Evolutionary conservation across 108 stramenopile genomes (phyloP), one percentile per base, ranked within the genome.

Genomic region (Stephanodiscus triporus): DNA sequence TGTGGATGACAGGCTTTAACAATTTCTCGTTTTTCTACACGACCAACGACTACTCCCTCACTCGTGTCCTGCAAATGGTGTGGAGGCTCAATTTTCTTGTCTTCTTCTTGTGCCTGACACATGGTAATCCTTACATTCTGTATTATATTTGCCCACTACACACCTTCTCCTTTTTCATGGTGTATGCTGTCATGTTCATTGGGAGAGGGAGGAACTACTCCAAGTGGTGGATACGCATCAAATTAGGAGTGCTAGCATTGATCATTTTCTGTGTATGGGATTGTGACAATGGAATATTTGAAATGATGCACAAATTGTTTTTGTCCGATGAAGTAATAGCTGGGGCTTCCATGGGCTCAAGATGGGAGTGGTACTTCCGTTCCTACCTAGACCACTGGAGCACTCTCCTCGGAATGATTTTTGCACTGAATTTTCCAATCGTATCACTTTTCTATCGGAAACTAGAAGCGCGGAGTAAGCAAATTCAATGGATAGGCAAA

Each of bases 1-100:
- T 98, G 19, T 99, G 97, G 97, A 95, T 99, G 97, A 98, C 99
- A 10, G 97, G 98, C 19, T 98, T 97, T 83, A 97, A 97, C 32
- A 98, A 99, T 78, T 97, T 97, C 77, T 90, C 87, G 69, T 98
- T 97, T 85, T 97, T 95, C 72, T 96, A 97, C 72, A 83, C 94
- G 48, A 97, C 89, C 70, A 87, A 76, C 16, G 97, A 99, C 84
- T 99, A 91, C 68, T 88, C 94, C 2, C 42, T 87, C 4, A 89
- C 97, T 29, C 93, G 98, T 24, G 78, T 99, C 19, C 63, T 97
- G 0, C 97, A 98, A 78, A 99, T 98, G 97, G 76, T 99, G 8
- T 99, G 97, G 97, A 78, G 98, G 42, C 82, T 99, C 55, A 99
- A 99, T 78, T 99, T 98, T 73, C 82, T 97, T 49, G 98, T 97